Percentiles rank a stretch among this genome's conserved stretches.
These are phyloP conservation scores for Vairimorpha ceranae DNA, from an alignment of 371 early-diverging fungal genomes.

Conservation along the genomic window DNA sequence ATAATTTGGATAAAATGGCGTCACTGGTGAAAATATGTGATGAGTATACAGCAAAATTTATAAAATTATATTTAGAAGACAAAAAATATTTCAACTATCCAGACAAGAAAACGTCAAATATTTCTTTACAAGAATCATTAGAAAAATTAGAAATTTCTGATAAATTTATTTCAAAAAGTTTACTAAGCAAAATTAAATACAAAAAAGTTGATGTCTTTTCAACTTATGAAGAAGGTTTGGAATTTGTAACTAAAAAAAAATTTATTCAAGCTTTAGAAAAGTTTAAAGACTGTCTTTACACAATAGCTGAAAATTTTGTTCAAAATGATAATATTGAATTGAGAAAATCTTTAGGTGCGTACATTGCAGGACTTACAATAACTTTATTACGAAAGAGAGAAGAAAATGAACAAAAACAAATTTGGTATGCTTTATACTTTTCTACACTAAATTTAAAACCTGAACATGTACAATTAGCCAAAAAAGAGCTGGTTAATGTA, in stretches of 20 bases:
- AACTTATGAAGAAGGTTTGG: neutral
- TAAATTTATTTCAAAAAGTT: neutral
- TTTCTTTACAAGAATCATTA: neutral
- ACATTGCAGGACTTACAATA: constrained; percentile 45
- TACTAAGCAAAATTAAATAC: neutral
- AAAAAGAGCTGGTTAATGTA: constrained; percentile 20
- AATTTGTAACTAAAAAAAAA: constrained; percentile 32
- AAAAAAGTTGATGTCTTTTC: constrained; percentile 7
- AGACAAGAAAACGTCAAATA: neutral
- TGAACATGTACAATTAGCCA: constrained; percentile 37
- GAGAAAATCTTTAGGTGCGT: constrained; percentile 36
- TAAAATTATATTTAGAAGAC: constrained; percentile 20
- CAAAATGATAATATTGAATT: neutral
- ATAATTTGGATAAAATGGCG: constrained; percentile 50
- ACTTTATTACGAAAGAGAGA: constrained; percentile 48
- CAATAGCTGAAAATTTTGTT: neutral
- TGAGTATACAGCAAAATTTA: constrained; percentile 12
- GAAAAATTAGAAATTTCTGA: neutral
- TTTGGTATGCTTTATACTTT: constrained; percentile 51
- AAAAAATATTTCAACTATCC: constrained; percentile 9
- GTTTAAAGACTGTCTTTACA: constrained; percentile 14
- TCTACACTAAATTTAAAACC: constrained; percentile 32
- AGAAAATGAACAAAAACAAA: constrained; percentile 22
- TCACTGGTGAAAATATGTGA: constrained; percentile 2
- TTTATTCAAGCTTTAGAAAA: constrained; percentile 37